Evolutionary conservation across 352 stramenopile species (phyloP).

Genomic region (Albugo candida): DNA sequence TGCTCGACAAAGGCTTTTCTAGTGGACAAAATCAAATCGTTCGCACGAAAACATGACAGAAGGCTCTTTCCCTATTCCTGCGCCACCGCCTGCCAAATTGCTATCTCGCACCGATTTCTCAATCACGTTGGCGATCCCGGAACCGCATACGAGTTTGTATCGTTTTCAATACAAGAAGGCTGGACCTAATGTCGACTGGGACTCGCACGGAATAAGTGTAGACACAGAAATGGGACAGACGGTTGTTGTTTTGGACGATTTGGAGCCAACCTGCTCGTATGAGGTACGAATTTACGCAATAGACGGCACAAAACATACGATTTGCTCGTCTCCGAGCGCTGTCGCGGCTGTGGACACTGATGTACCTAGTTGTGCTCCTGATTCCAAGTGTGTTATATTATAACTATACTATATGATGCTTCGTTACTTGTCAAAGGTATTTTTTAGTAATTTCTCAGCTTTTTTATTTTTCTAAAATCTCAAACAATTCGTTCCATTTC

Average conservation of each 20-base stretch:
- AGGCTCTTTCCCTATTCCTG: neutral
- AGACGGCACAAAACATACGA: conserved; percentile 13
- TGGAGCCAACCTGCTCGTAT: conserved; percentile 78
- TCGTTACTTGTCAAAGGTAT: no score
- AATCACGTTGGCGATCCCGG: conserved; percentile 39
- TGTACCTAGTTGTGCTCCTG: conserved; percentile 56
- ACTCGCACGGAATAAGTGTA: conserved; percentile 14
- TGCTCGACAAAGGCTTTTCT: no score
- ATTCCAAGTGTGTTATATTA: conserved; percentile 21
- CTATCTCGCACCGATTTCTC: conserved; percentile 66
- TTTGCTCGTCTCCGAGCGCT: conserved; percentile 32
- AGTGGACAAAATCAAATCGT: no score
- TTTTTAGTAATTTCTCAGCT: no score
- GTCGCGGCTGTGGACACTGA: conserved; percentile 73
- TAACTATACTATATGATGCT: conserved; percentile 6
- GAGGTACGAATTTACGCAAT: conserved; percentile 65
- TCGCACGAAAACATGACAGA: no score
- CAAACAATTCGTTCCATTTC: no score
- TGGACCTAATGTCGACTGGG: conserved; percentile 15
- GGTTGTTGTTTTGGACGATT: conserved; percentile 55
- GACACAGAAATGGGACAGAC: conserved; percentile 19
- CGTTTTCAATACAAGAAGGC: conserved; percentile 63
- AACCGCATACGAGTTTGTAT: conserved; percentile 15
- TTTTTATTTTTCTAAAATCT: no score
- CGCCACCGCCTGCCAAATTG: conserved; percentile 40